A percentile compares a stretch with the other conserved stretches of the same genome.
phyloP scores from a whole-genome alignment of 83 land plant genomes.

The Isoetes engelmannii region DNA sequence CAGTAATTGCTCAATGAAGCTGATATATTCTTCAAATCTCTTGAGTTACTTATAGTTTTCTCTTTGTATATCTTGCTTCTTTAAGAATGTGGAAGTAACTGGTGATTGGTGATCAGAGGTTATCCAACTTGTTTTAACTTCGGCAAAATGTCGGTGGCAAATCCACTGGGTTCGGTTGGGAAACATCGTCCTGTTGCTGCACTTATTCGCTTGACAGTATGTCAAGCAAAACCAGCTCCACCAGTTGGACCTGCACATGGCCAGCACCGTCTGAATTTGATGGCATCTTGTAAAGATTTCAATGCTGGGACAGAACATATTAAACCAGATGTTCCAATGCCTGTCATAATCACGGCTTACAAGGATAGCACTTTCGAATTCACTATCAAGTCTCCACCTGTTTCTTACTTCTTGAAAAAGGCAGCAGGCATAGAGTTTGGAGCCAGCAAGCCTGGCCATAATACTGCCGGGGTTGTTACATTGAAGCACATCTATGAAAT shows the following conservation, averaged over 20 bases:
- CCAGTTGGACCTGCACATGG: conserved; percentile 95
- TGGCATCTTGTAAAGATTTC: conserved; percentile 98
- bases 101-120: too few relatives aligned
- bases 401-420: conserved; percentile 79
- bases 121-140: too few relatives aligned
- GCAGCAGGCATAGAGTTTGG: conserved; percentile 84
- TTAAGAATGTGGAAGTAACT: too few relatives aligned
- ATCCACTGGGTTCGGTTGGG: too few relatives aligned
- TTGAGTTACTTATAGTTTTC: too few relatives aligned
- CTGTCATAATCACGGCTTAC: conserved; percentile 77
- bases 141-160: too few relatives aligned
- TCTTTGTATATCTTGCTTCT: too few relatives aligned
- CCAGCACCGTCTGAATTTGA: conserved; percentile 79
- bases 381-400: conserved; percentile 75
- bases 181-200: too few relatives aligned
- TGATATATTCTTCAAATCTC: too few relatives aligned
- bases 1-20: too few relatives aligned
- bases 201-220: conserved; percentile 76
- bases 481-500: conserved; percentile 80
- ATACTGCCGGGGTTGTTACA: conserved; percentile 43
- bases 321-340: conserved; percentile 88
- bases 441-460: conserved; percentile 68
- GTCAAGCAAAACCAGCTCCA: conserved; percentile 87
- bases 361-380: conserved; percentile 89
- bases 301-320: conserved; percentile 84